Percentiles rank a stretch among this genome's conserved stretches.
Evolutionary conservation across 345 rosid species (phyloP).

Genomic region (Corymbia maculata): DNA sequence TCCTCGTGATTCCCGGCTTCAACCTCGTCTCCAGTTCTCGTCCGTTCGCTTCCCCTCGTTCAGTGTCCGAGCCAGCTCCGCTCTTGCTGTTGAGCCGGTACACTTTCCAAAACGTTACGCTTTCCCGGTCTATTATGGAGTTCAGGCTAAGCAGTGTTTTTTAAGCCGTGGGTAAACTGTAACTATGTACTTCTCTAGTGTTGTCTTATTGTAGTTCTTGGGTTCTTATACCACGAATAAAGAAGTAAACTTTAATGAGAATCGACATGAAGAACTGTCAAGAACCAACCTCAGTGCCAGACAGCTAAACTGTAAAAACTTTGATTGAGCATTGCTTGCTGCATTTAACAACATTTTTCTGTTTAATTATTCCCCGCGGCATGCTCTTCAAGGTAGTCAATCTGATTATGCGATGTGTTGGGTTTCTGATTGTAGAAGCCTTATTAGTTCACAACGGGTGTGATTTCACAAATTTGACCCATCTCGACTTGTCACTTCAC

Average conservation of each 20-base stretch:
- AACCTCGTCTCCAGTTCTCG: not conserved
- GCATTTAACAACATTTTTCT: not conserved
- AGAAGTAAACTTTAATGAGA: not conserved
- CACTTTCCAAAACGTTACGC: not conserved
- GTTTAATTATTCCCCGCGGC: not conserved
- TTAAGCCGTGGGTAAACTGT: not conserved
- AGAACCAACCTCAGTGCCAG: not conserved
- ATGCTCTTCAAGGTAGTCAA: not conserved
- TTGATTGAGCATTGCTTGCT: not conserved
- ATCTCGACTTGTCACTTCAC: not conserved
- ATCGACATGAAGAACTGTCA: not conserved
- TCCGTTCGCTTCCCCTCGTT: not conserved
- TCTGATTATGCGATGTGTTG: not conserved
- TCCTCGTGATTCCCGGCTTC: not conserved
- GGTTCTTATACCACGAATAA: not conserved
- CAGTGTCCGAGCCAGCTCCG: constrained; percentile 1
- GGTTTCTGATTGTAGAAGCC: not conserved
- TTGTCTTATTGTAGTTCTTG: not conserved
- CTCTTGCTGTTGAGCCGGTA: not conserved
- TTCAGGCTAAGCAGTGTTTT: not conserved
- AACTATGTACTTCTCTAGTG: not conserved
- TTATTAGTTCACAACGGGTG: not conserved
- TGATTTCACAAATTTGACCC: not conserved
- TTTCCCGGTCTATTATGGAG: not conserved
- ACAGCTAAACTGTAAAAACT: not conserved